Base-by-base conservation (phyloP, 352 stramenopile genomes). In the Pythium coloratum region DNA sequence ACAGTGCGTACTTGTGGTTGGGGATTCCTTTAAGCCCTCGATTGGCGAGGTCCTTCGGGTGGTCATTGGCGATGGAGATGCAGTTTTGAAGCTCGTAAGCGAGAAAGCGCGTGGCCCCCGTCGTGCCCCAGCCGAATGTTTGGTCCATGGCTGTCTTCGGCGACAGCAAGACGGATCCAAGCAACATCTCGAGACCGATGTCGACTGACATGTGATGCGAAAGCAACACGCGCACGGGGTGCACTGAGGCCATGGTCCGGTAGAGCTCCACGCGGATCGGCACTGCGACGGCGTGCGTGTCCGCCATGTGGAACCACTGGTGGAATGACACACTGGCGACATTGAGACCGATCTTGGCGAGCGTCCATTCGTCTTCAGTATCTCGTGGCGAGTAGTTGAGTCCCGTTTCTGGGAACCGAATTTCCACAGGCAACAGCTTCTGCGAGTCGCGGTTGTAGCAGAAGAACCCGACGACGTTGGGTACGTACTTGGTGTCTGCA, bases 241-340 rank as follows among this genome's bases (percentile, higher is more conserved):
- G 75, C 0, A 73, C 54, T 1, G 38, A 47, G 0, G 72, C 57
- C 42, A 81, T 44, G 44, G 63, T 71, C 3, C 77, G 72, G 42
- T 76, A 71, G 59, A 82, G 70, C 57, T 82, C 77, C 12, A 82
- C 73, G 20, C 77, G 77, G 14, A 82, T 70, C 1, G 75, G 70
- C 4, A 75, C 62, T 0, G 58, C 70, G 3, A 82, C n/a, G 24
- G 50, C 47, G 56, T 70, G 64, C 3, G 38, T 66, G 6, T 70
- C 64, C 8, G n/a, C 47, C 32, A 66, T 54, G 64, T 70, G 64
- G 36, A n/a, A n/a, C 33, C 14, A 44, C 56, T 70, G 64, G 8
- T 70, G 64, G 44, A 56, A 70, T 1, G 33, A 49, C 10, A 55
- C 32, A 9, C 3, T 36, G 8, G 57, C 64, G 9, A 56, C 47